Base-by-base conservation (phyloP, 805 yeast genomes). In the Wickerhamomyces rabaulensis region DNA sequence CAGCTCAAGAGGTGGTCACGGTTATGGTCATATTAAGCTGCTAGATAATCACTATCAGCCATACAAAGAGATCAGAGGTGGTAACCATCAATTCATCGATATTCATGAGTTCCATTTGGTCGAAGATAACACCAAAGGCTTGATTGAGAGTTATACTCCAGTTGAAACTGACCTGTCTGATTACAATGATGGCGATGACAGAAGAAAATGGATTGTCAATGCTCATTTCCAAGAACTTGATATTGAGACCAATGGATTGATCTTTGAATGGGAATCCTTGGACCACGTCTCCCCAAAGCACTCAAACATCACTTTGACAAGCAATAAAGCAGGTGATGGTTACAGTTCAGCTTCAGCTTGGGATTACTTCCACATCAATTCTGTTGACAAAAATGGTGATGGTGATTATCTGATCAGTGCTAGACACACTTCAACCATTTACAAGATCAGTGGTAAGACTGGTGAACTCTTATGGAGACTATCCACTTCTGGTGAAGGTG, bases 341-440 rank as follows among this genome's bases (percentile, higher is more conserved):
- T 56, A 44, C 17, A 25, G 43, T 15, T 43, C 50, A 2, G 23
- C 43, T 42, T 61, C 61, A 36, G 71, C 73, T 9, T 68, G 70
- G 70, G 71, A 67, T 50, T 67, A 64, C 44, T 67, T 67, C 60
- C 71, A 68, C 49, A 64, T 67, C 46, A 68, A 68, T 44, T 67
- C 71, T 2, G 67, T 67, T 31, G 71, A 67, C 45, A 68, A 67
- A 46, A 68, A 66, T 49, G 59, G 50, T 16, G 45, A 61, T 39
- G 67, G 70, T 12, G 63, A 65, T 47, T 67, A 67, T 50, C 40
- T 66, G 19, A 33, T 68, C n/a, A 64, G 69, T 8, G 67, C 70
- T 6, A 59, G 73, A 51, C 63, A 67, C 50, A 55, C 62, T 25
- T 62, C 70, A 4, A 52, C 71, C 5, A 43, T 67, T 20, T 68